phyloP scores from a whole-genome alignment of 306 rosid genomes.

The Quercus ilex region DNA sequence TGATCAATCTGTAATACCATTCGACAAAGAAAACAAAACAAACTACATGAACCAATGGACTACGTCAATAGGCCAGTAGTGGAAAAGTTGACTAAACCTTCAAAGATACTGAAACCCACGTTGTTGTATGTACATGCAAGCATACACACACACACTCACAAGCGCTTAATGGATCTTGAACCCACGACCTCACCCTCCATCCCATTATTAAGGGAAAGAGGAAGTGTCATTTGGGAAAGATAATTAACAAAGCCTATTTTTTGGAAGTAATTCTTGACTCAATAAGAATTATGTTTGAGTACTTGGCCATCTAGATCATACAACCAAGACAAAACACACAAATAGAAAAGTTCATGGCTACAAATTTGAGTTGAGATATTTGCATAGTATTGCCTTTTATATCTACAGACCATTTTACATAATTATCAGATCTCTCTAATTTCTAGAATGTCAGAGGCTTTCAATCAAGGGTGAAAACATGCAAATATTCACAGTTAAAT shows the following conservation, averaged over 20 bases:
- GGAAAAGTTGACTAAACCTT: neutral
- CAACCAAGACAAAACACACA: neutral
- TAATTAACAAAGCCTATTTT: neutral
- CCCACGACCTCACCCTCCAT: no score
- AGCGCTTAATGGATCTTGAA: no score
- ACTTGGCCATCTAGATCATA: neutral
- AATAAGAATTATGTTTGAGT: neutral
- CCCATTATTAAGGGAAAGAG: no score
- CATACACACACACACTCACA: no score
- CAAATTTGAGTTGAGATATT: neutral
- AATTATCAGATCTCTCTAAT: neutral
- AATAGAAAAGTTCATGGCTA: neutral
- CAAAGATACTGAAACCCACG: conserved; percentile 3
- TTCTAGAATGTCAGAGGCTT: neutral
- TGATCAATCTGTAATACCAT: conserved; percentile 10
- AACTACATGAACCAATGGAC: conserved; percentile 11
- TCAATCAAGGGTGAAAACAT: neutral
- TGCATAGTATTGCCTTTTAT: neutral
- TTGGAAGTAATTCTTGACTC: neutral
- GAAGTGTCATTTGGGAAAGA: no score
- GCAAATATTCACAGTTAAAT: neutral
- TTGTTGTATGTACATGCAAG: no score
- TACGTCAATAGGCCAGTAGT: conserved; percentile 15
- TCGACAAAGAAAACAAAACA: conserved; percentile 16
- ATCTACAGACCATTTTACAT: neutral